These are phyloP conservation scores for Yarrowia porcina DNA, from an alignment of 805 yeast species.

Conservation along the genomic window DNA sequence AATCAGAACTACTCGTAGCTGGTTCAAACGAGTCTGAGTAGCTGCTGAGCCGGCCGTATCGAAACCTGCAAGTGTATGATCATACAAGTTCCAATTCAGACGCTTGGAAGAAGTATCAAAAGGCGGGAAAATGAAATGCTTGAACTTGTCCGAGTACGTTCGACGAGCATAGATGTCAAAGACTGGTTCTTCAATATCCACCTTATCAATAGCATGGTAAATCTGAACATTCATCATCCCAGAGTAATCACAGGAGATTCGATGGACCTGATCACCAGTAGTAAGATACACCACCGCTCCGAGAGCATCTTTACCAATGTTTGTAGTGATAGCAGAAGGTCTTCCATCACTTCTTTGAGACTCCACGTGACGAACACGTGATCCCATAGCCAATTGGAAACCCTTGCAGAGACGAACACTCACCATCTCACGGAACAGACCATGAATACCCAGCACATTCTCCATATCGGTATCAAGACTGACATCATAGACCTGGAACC, in stretches of 20 bases:
- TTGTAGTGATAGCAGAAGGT: constrained; percentile 54
- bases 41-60: constrained; percentile 50
- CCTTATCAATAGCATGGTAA: constrained; percentile 39
- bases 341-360: constrained; percentile 53
- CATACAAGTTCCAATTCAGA: constrained; percentile 87
- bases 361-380: constrained; percentile 63
- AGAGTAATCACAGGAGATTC: constrained; percentile 69
- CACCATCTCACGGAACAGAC: constrained; percentile 80
- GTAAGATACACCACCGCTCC: constrained; percentile 72
- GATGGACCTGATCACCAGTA: constrained; percentile 78
- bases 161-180: constrained; percentile 13
- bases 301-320: constrained; percentile 45
- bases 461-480: constrained; percentile 59
- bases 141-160: constrained; percentile 9
- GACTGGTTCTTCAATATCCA: constrained; percentile 16
- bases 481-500: constrained; percentile 80
- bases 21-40: constrained; percentile 38
- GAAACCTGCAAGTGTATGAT: constrained; percentile 88
- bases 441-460: constrained; percentile 50
- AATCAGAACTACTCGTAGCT: constrained; percentile 78
- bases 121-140: constrained; percentile 19
- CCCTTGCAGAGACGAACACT: constrained; percentile 79
- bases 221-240: constrained; percentile 77
- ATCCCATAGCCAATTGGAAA: constrained; percentile 83
- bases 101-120: constrained; percentile 40